Percentiles rank a stretch among this genome's conserved stretches.
Evolutionary conservation across 495 filamentous ascomycete species (phyloP).

Genomic region (Aspergillus indologenus): DNA sequence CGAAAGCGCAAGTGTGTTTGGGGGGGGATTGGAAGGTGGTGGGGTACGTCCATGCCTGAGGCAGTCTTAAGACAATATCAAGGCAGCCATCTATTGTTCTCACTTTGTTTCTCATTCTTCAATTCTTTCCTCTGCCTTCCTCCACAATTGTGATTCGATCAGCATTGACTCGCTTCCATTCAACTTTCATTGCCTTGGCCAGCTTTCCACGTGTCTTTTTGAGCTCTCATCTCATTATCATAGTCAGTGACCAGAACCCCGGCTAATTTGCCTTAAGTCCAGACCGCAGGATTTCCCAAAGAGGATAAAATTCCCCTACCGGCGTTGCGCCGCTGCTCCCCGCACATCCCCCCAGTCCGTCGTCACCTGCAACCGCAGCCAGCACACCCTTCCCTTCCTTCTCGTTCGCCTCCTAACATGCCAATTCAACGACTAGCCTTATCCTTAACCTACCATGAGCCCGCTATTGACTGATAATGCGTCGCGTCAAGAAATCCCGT

Average conservation of each 20-base stretch:
- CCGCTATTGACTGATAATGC: slow-evolving; percentile 27
- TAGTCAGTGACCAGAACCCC: not conserved
- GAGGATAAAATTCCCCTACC: slow-evolving; percentile 2
- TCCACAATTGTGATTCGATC: not conserved
- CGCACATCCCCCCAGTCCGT: not conserved
- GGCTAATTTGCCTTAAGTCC: not conserved
- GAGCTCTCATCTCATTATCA: too few species aligned
- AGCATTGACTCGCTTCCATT: too few species aligned
- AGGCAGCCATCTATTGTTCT: slow-evolving; percentile 17
- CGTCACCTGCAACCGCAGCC: not conserved
- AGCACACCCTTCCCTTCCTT: not conserved
- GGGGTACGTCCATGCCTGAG: slow-evolving; percentile 24
- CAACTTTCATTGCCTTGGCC: not conserved
- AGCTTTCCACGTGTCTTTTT: too few species aligned
- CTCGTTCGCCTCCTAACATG: not conserved
- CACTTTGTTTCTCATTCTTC: slow-evolving; percentile 7
- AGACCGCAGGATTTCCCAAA: slow-evolving; percentile 4
- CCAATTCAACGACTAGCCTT: not conserved
- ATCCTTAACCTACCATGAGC: slow-evolving; percentile 3
- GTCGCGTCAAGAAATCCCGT: slow-evolving; percentile 47
- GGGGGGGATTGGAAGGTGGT: slow-evolving; percentile 16
- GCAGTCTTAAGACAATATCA: slow-evolving; percentile 22
- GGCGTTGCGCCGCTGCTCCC: not conserved
- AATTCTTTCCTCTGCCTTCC: slow-evolving; percentile 1
- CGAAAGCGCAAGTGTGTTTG: not conserved